Base-by-base conservation (phyloP, 805 yeast genomes). In the Saccharomycopsis sp. region DNA sequence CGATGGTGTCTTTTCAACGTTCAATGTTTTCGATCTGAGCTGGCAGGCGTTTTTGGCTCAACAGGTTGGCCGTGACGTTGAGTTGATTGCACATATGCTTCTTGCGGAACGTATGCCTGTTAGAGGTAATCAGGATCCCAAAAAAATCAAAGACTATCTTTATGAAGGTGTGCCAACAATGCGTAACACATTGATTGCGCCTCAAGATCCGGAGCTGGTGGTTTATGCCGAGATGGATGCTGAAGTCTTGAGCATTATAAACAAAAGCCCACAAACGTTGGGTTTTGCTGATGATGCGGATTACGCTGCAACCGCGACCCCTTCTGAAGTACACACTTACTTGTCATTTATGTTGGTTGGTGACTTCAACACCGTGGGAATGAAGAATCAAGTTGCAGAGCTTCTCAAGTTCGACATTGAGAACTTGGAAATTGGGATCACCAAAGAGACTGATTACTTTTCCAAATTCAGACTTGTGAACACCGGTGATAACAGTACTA, bases 1-100 rank as follows among this genome's bases (percentile, higher is more conserved):
- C 21, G 82, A 89, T 57, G 97, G 97, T 33, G 77, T 78, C 5
- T 68, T 82, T 13, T 60, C 65, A 44, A 68, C 67, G 3, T 65
- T 79, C 49, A 63, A 60, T 27, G 59, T 67, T 1, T 62, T 67
- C 37, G 49, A 46, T 45, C 4, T 38, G 9, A 16, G 55, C 3
- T 80, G 85, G 81, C 75, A 76, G 46, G 61, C 62, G 32, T 54
- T 69, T 1, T 57, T 80, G 52, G 67, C 74, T 3, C 65, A 59
- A 27, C 82, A 78, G 49, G 49, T 77, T 13, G 59, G 63, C 18
- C 64, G 61, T 18, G 97, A 88, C 59, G 65, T 62, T 10, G 53
- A 53, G 4, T 36, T 48, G 17, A 32, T 58, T 10, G 18, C 47
- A 6, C 45, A 43, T 18, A 50, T 47, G 54, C 62, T 47, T 13